Base-by-base conservation (phyloP, 2,329 filamentous ascomycete genomes). In the Chaetomiaceae sp. region DNA sequence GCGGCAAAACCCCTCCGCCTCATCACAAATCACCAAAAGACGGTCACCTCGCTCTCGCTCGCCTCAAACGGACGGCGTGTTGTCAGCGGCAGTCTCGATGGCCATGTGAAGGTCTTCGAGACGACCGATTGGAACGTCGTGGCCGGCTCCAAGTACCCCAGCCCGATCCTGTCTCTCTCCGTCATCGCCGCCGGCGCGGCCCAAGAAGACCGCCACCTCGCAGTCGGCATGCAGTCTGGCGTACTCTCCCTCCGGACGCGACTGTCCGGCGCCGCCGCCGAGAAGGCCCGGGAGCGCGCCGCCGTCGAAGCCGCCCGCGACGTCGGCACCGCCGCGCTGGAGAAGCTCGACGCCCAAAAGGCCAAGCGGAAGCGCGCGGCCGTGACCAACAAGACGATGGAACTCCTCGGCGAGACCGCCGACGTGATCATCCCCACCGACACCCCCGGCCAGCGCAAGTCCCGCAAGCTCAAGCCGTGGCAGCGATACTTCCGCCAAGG, bases 81-180 rank as follows among this genome's bases (percentile, higher is more conserved):
- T 47, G 78, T 98, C 44, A 90, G 84, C 54, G 93, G 89, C 66
- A 89, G 84, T 17, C 75, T 98, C 37, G 93, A 98, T 65, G 94
- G 93, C 9, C 93, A 97, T 67, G 83, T 97, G 69, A 98, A 98
- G 69, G 81, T 98, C 32, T 97, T 95, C 60, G 91, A 97, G 68
- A 96, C 90, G 1, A 83, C 83, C 1, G 84, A 81, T 41, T 98
- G 93, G 93, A 95, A 96, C 62, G 87, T 97, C 7, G 90, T 97
- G n/a, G 85, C 88, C 32, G 91, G 88, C 42, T 81, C 86, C 50
- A 98, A 97, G 68, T 98, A 97, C 67, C 84, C 88, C 5, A 86
- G 88, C 2, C 93, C 93, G 1, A 86, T 98, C 48, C 79, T 98
- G 11, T 86, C 88, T 9, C 76, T 97, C 49, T 79, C 78, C 49